Evolutionary conservation across 176 grass and related monocot genomes (phyloP).

Genomic region (Rhipidocladum racemiflorum): DNA sequence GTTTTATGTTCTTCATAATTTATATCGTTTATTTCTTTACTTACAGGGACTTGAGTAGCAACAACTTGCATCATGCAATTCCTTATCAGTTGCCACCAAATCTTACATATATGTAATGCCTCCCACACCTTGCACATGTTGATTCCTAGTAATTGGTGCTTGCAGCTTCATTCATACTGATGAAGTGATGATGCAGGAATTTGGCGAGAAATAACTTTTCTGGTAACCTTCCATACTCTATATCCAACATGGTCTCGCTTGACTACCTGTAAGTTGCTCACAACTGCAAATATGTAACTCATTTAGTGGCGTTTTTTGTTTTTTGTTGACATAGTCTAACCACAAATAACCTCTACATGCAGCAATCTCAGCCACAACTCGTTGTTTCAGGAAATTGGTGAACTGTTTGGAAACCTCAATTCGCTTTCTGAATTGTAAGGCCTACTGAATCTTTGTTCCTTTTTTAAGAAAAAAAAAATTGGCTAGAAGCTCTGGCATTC

Average conservation of each 20-base stretch:
- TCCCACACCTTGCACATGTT: constrained; percentile 28
- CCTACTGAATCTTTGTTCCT: background rate
- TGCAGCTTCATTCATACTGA: constrained; percentile 26
- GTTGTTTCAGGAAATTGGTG: constrained; percentile 70
- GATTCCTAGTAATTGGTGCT: constrained; percentile 13
- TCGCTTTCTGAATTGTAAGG: constrained; percentile 79
- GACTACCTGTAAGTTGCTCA: constrained; percentile 75
- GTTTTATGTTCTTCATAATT: background rate
- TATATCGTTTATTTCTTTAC: constrained; percentile 21
- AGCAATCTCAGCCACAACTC: constrained; percentile 94
- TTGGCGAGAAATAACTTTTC: constrained; percentile 72
- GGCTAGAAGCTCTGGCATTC: background rate
- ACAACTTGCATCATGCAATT: constrained; percentile 67
- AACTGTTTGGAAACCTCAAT: constrained; percentile 73
- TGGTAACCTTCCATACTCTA: constrained; percentile 74
- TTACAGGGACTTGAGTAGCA: constrained; percentile 84
- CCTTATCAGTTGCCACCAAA: constrained; percentile 89
- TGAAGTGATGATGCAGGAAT: constrained; percentile 48
- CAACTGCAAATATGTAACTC: constrained; percentile 11
- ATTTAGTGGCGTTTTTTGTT: background rate
- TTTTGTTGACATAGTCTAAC: constrained; percentile 22
- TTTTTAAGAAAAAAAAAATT: background rate
- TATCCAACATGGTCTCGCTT: constrained; percentile 68
- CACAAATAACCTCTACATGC: constrained; percentile 31
- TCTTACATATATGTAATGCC: constrained; percentile 76